Evolutionary conservation across 768 basidiomycete genomes (phyloP).

Genomic region (Suillus occidentalis): DNA sequence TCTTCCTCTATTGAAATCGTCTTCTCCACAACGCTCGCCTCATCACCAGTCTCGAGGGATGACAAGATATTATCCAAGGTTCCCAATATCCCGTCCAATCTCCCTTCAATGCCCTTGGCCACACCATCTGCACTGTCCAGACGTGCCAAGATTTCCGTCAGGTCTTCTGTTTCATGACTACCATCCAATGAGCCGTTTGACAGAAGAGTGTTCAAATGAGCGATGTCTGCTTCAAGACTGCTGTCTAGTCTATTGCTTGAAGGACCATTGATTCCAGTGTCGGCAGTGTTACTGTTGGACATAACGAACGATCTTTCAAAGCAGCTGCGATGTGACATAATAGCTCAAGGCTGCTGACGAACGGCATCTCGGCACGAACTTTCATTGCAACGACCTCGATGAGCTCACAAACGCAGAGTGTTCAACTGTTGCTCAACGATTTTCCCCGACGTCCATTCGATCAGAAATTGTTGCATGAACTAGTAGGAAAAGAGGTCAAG

Average conservation of each 20-base stretch:
- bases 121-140: conserved; percentile 59
- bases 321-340: not conserved
- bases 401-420: conserved; percentile 51
- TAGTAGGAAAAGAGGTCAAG: conserved; percentile 46
- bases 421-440: conserved; percentile 50
- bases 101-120: conserved; percentile 60
- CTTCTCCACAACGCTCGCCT: conserved; percentile 2
- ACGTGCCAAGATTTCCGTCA: conserved; percentile 52
- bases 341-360: not conserved
- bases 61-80: conserved; percentile 57
- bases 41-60: conserved; percentile 36
- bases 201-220: conserved; percentile 32
- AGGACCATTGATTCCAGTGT: conserved; percentile 13
- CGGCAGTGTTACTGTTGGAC: conserved; percentile 19
- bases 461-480: conserved; percentile 46
- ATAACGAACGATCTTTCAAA: conserved; percentile 13
- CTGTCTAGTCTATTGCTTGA: conserved; percentile 5
- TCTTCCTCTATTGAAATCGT: not conserved
- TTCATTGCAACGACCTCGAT: conserved; percentile 29
- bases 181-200: conserved; percentile 23
- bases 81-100: conserved; percentile 59
- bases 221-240: conserved; percentile 39
- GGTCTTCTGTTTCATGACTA: conserved; percentile 38
- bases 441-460: conserved; percentile 53
- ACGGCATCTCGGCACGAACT: conserved; percentile 27